phyloP scores from a whole-genome alignment of 352 stramenopile species.

The Discostella stelligera region DNA sequence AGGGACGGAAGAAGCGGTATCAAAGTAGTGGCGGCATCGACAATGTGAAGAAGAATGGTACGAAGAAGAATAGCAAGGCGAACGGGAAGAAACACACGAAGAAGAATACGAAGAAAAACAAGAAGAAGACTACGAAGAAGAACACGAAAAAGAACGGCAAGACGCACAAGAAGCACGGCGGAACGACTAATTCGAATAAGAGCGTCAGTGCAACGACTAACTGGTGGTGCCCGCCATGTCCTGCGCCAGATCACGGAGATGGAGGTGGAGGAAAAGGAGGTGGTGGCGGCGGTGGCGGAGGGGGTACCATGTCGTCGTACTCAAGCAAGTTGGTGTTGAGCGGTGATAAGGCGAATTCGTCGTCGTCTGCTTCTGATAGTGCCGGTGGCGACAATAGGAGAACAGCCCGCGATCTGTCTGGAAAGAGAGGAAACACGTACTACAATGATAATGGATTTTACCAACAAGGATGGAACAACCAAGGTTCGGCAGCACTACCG shows the following conservation, averaged over 20 bases:
- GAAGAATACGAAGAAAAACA: conserved; percentile 1
- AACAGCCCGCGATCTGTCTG: too few relatives aligned
- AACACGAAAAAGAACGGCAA: conserved; percentile 1
- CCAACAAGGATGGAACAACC: background rate
- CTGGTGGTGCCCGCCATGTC: too few relatives aligned
- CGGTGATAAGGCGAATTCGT: conserved; percentile 3
- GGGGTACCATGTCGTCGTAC: background rate
- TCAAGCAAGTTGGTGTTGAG: conserved; percentile 8
- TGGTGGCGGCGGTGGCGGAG: too few relatives aligned
- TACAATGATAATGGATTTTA: background rate
- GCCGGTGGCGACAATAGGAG: background rate
- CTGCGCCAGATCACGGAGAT: background rate
- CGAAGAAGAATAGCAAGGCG: background rate
- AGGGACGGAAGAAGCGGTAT: background rate
- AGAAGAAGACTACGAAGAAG: background rate
- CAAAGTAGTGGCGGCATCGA: background rate
- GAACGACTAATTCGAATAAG: too few relatives aligned
- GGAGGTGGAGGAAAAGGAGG: background rate
- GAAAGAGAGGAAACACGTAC: too few relatives aligned
- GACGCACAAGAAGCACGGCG: background rate
- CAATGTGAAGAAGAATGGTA: background rate
- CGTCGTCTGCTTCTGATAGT: background rate
- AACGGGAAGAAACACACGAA: background rate
- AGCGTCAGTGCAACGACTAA: background rate
- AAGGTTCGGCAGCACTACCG: background rate